These are phyloP conservation scores for Whalleya microplaca DNA, from an alignment of 2,329 filamentous ascomycete species.

Conservation along the genomic window DNA sequence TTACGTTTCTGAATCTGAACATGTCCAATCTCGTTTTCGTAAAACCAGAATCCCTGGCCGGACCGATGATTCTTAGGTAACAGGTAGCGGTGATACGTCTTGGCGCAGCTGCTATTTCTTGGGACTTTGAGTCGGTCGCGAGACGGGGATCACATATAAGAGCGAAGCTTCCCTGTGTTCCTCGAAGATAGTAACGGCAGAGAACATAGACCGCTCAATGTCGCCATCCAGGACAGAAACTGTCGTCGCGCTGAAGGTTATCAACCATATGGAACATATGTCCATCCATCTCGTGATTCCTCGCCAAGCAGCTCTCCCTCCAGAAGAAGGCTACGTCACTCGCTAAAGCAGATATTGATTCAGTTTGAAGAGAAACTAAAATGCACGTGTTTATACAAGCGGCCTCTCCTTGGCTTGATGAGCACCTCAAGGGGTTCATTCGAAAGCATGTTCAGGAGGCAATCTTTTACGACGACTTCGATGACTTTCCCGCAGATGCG, in stretches of 20 bases:
- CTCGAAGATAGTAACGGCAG: neutral
- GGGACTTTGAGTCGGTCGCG: neutral
- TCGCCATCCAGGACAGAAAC: neutral
- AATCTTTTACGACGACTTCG: slow-evolving; percentile 35
- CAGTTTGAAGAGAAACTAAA: neutral
- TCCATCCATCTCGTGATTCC: slow-evolving; percentile 5
- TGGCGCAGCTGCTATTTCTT: slow-evolving; percentile 8
- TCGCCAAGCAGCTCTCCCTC: slow-evolving; percentile 7
- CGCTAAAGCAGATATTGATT: neutral
- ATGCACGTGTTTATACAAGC: slow-evolving; percentile 35
- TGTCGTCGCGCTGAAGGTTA: neutral
- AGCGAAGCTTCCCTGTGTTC: neutral
- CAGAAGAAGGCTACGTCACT: slow-evolving; percentile 8
- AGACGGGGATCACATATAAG: slow-evolving; percentile 1
- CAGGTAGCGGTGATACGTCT: slow-evolving; percentile 3
- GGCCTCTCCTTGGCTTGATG: slow-evolving; percentile 38
- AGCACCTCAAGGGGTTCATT: slow-evolving; percentile 38
- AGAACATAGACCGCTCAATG: slow-evolving; percentile 3
- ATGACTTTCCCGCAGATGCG: slow-evolving; percentile 31
- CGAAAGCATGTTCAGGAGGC: slow-evolving; percentile 33
- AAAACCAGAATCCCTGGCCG: neutral
- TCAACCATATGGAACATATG: slow-evolving; percentile 4
- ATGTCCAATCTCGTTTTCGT: slow-evolving; percentile 6
- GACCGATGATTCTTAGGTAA: slow-evolving; percentile 10
- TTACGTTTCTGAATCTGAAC: slow-evolving; percentile 3